phyloP scores from a whole-genome alignment of 1,284 basidiomycete species.

The Porphyrellus sp. region DNA sequence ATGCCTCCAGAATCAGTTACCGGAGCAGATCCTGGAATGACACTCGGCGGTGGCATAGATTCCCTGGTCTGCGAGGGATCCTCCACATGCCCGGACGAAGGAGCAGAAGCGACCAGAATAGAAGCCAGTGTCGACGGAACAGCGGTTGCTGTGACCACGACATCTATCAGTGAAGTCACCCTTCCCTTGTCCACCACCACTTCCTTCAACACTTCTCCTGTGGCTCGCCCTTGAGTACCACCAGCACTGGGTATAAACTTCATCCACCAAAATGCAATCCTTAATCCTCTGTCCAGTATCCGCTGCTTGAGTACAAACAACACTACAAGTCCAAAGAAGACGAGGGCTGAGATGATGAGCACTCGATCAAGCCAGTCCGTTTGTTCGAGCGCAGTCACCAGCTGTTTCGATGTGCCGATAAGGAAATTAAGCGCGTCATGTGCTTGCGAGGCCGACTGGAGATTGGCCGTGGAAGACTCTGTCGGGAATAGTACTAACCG shows the following conservation, averaged over 20 bases:
- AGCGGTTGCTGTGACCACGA: constrained; percentile 4
- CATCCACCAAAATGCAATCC: constrained; percentile 79
- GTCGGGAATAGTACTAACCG: constrained; percentile 7
- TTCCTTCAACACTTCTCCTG: constrained; percentile 5
- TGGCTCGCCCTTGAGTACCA: constrained; percentile 3
- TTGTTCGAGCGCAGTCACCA: constrained; percentile 83
- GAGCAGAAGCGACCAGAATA: constrained; percentile 8
- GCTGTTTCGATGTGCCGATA: constrained; percentile 74
- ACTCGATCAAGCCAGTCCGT: constrained; percentile 91
- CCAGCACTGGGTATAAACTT: constrained; percentile 51
- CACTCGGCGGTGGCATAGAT: not conserved
- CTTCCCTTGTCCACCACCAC: constrained; percentile 1
- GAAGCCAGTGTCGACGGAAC: constrained; percentile 16
- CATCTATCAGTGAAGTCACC: constrained; percentile 9
- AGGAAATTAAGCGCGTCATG: constrained; percentile 77
- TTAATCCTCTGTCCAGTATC: constrained; percentile 68
- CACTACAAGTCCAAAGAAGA: constrained; percentile 82
- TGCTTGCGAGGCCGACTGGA: constrained; percentile 70
- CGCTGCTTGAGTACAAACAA: constrained; percentile 85
- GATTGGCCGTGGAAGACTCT: constrained; percentile 79
- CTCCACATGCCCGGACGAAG: not conserved
- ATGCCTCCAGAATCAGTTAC: constrained; percentile 1
- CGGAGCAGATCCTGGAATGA: not conserved
- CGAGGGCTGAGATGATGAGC: constrained; percentile 72
- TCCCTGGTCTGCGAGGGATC: not conserved